A percentile compares a stretch with the other conserved stretches of the same genome.
Conservation (phyloP, 805 yeast species). For the Hanseniaspora hatyaiensis region DNA sequence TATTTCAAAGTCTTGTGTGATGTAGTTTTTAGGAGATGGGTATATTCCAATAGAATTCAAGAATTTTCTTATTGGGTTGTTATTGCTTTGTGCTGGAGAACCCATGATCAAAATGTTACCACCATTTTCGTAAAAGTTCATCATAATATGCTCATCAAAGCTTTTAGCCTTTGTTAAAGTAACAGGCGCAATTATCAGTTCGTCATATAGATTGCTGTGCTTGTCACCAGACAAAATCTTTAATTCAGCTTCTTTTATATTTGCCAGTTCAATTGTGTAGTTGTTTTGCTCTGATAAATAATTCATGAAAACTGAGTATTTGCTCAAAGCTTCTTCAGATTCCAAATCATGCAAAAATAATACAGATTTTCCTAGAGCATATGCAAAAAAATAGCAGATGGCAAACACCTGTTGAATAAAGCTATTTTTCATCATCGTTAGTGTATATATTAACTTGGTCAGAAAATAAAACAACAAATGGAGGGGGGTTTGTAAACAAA, state of each 20-base stretch:
- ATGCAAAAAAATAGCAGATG: background rate
- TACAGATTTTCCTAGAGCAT: conserved; percentile 24
- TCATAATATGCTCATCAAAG: conserved; percentile 34
- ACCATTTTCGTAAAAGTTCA: conserved; percentile 50
- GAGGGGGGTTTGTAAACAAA: too few relatives aligned
- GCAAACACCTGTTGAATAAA: background rate
- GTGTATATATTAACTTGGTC: background rate
- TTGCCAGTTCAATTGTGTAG: conserved; percentile 17
- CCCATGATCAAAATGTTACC: conserved; percentile 66
- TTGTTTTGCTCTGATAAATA: conserved; percentile 21
- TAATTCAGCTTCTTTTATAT: conserved; percentile 22
- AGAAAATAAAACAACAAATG: too few relatives aligned
- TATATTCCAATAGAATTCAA: conserved; percentile 71
- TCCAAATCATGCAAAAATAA: conserved; percentile 24
- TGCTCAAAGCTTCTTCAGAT: conserved; percentile 29
- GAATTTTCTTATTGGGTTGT: conserved; percentile 47
- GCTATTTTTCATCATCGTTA: background rate
- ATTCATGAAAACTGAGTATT: conserved; percentile 16
- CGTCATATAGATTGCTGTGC: conserved; percentile 36
- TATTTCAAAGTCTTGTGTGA: conserved; percentile 54
- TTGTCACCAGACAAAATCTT: conserved; percentile 31
- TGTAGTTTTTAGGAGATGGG: conserved; percentile 66
- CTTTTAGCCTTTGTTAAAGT: conserved; percentile 33
- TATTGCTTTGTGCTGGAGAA: conserved; percentile 41
- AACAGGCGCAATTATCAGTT: conserved; percentile 49